Percentiles rank a stretch among this genome's conserved stretches.
Conservation (phyloP, 2,329 filamentous ascomycete species). For the Alternaria sp. region DNA sequence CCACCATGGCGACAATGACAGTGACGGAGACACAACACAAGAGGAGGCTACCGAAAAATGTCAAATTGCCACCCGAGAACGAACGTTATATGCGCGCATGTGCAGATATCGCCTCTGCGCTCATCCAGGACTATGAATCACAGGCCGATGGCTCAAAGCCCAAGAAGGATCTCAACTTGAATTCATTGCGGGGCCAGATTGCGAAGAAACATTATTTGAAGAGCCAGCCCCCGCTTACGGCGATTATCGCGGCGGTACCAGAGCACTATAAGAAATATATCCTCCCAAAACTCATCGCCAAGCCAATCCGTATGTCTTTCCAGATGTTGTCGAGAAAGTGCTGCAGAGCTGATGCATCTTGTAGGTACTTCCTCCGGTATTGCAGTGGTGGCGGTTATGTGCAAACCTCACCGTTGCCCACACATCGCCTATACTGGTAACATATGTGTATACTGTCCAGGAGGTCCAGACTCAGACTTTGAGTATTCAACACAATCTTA, state of each 20-base stretch:
- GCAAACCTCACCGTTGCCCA: conserved; percentile 96
- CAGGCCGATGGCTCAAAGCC: conserved; percentile 75
- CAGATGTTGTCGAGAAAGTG: not conserved
- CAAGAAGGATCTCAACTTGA: conserved; percentile 90
- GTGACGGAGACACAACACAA: conserved; percentile 60
- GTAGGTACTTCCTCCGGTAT: conserved; percentile 92
- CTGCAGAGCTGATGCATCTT: conserved; percentile 7
- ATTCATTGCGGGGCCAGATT: conserved; percentile 83
- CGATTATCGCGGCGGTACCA: conserved; percentile 97
- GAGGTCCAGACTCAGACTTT: conserved; percentile 96
- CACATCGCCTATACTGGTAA: conserved; percentile 99
- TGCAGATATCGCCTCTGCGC: conserved; percentile 89
- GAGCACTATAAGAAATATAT: conserved; percentile 99
- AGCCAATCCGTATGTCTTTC: conserved; percentile 79
- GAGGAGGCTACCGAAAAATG: conserved; percentile 70
- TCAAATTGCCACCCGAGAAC: conserved; percentile 86
- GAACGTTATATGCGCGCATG: conserved; percentile 94
- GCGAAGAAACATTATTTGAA: conserved; percentile 91
- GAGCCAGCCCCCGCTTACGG: conserved; percentile 88
- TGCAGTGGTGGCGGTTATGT: conserved; percentile 98
- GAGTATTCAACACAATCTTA: conserved; percentile 99
- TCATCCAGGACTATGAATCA: conserved; percentile 93
- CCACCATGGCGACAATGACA: conserved; percentile 70
- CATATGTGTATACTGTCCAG: conserved; percentile 98
- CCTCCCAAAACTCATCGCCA: conserved; percentile 92